Percentiles rank a stretch among this genome's conserved stretches.
These are phyloP conservation scores for Hymenoscyphus occultus DNA, from an alignment of 2,329 filamentous ascomycete genomes.

Conservation along the genomic window DNA sequence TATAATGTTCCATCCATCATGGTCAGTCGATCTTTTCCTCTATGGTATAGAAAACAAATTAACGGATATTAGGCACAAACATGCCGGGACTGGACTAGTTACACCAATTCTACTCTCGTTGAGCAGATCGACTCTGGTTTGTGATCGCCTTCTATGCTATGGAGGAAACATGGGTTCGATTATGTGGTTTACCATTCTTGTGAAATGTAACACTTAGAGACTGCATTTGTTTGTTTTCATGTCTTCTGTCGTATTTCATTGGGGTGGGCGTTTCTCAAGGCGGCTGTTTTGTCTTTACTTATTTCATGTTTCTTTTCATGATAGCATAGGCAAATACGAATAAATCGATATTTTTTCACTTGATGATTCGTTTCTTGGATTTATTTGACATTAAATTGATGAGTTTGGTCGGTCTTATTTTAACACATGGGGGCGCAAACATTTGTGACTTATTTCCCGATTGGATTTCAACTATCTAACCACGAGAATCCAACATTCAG, in stretches of 20 bases:
- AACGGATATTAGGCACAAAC: constrained; percentile 42
- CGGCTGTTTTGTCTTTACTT: neutral
- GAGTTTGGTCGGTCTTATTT: no score
- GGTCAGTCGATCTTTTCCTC: neutral
- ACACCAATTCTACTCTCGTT: constrained; percentile 14
- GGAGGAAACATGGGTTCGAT: neutral
- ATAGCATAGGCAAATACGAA: neutral
- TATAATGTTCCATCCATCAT: neutral
- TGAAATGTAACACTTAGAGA: neutral
- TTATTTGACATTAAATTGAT: no score
- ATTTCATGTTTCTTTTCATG: neutral
- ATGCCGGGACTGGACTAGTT: constrained; percentile 50
- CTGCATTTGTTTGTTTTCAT: neutral
- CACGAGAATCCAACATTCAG: no score
- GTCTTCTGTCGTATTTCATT: neutral
- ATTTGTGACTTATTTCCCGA: no score
- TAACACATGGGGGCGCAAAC: no score
- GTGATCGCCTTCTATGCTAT: neutral
- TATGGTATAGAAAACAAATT: neutral
- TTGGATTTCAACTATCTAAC: no score
- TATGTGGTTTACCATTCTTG: constrained; percentile 2
- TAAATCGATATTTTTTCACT: neutral
- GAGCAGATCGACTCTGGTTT: constrained; percentile 36
- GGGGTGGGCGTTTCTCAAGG: neutral
- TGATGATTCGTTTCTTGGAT: no score